Percentiles rank a stretch among this genome's conserved stretches.
Evolutionary conservation across 768 basidiomycete species (phyloP).

Genomic region (Psilocybe azurescens): DNA sequence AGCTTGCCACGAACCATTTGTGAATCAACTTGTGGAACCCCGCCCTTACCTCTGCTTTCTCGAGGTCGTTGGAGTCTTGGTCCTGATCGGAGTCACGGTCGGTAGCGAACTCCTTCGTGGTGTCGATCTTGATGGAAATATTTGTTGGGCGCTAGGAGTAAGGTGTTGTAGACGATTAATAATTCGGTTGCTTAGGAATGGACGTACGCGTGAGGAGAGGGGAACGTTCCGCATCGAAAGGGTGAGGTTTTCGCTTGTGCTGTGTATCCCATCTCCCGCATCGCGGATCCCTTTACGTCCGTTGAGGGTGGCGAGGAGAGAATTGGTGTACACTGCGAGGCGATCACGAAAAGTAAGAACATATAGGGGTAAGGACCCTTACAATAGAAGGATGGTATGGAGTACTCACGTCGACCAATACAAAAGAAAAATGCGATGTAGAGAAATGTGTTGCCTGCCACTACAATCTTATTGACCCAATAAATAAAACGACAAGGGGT

Average conservation of each 20-base stretch:
- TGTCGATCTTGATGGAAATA: slow-evolving; percentile 61
- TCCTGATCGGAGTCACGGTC: slow-evolving; percentile 42
- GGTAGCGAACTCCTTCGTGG: slow-evolving; percentile 52
- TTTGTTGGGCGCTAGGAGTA: slow-evolving; percentile 44
- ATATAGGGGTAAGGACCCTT: not conserved
- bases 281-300: slow-evolving; percentile 54
- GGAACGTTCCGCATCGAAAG: slow-evolving; percentile 5
- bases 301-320: slow-evolving; percentile 65
- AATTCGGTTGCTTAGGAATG: not conserved
- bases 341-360: not conserved
- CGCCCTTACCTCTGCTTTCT: slow-evolving; percentile 27
- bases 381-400: not conserved
- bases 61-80: slow-evolving; percentile 21
- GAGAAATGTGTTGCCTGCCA: slow-evolving; percentile 52
- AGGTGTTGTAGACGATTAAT: not conserved
- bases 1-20: slow-evolving; percentile 8
- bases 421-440: slow-evolving; percentile 67
- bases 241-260: slow-evolving; percentile 44
- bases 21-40: not conserved
- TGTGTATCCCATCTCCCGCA: slow-evolving; percentile 42
- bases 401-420: slow-evolving; percentile 57
- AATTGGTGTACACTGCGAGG: slow-evolving; percentile 58
- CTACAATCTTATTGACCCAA: slow-evolving; percentile 42
- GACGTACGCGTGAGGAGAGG: slow-evolving; percentile 36
- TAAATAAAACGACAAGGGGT: not conserved